Percentiles rank a stretch among this genome's conserved stretches.
phyloP scores from a whole-genome alignment of 2,329 filamentous ascomycete genomes.

The Pseudogymnoascus sp. region DNA sequence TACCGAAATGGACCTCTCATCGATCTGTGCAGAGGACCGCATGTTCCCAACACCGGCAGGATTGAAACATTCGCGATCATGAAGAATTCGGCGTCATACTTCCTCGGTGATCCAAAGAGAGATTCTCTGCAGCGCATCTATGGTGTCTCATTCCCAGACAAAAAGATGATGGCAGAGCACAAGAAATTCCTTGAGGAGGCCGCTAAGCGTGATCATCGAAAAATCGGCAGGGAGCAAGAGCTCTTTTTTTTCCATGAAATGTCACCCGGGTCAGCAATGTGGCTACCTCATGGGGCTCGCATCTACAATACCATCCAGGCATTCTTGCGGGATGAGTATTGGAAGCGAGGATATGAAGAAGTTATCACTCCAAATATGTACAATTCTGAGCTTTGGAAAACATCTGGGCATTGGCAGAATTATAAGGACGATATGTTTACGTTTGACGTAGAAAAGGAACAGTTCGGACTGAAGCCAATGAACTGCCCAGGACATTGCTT shows the following conservation, averaged over 20 bases:
- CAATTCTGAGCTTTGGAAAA: slow-evolving; percentile 88
- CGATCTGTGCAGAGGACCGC: slow-evolving; percentile 89
- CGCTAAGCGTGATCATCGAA: slow-evolving; percentile 92
- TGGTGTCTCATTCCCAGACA: slow-evolving; percentile 91
- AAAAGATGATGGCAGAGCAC: slow-evolving; percentile 89
- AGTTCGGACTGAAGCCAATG: slow-evolving; percentile 90
- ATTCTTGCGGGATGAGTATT: slow-evolving; percentile 81
- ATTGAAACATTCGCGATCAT: slow-evolving; percentile 94
- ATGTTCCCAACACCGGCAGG: slow-evolving; percentile 86
- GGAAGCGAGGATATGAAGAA: slow-evolving; percentile 87
- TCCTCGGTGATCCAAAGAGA: slow-evolving; percentile 86
- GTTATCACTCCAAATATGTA: slow-evolving; percentile 97
- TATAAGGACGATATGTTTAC: slow-evolving; percentile 95
- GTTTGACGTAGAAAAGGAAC: slow-evolving; percentile 75
- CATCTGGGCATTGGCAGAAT: slow-evolving; percentile 86
- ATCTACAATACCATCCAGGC: slow-evolving; percentile 85
- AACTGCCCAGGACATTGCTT: slow-evolving; percentile 94
- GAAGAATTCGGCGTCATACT: slow-evolving; percentile 73
- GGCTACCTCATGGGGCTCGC: slow-evolving; percentile 82
- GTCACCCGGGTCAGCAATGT: slow-evolving; percentile 90
- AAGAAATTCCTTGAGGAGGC: slow-evolving; percentile 94
- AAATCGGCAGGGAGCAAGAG: slow-evolving; percentile 91
- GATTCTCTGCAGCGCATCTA: slow-evolving; percentile 95
- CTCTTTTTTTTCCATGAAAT: slow-evolving; percentile 94
- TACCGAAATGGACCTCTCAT: slow-evolving; percentile 88